Evolutionary conservation across 768 basidiomycete genomes (phyloP).

Genomic region (Grammothele lineata): DNA sequence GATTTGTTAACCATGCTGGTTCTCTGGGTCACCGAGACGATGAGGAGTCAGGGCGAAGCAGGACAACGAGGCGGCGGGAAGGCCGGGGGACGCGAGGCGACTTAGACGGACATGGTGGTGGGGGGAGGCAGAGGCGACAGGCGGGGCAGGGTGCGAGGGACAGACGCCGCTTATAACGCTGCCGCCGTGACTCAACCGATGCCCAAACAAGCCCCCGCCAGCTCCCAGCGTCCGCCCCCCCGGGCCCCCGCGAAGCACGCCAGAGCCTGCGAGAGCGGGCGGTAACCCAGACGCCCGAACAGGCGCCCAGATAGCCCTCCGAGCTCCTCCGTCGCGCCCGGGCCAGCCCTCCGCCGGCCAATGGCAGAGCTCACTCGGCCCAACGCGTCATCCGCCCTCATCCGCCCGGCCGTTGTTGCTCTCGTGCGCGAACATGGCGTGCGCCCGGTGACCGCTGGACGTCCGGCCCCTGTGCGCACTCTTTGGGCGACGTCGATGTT

Average conservation of each 20-base stretch:
- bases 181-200: slow-evolving; percentile 20
- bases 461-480: too few relatives aligned
- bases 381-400: neutral
- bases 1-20: slow-evolving; percentile 79
- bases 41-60: slow-evolving; percentile 20
- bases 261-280: too few relatives aligned
- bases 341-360: neutral
- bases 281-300: too few relatives aligned
- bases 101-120: slow-evolving; percentile 35
- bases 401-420: neutral
- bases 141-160: slow-evolving; percentile 15
- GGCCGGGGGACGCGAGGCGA: slow-evolving; percentile 23
- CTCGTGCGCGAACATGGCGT: neutral
- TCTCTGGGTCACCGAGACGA: slow-evolving; percentile 26
- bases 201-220: slow-evolving; percentile 13
- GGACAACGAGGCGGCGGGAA: slow-evolving; percentile 18
- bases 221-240: slow-evolving; percentile 1
- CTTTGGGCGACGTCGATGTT: too few relatives aligned
- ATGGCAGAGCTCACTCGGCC: neutral
- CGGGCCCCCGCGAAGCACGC: too few relatives aligned
- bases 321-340: too few relatives aligned
- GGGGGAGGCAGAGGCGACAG: slow-evolving; percentile 20
- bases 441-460: too few relatives aligned
- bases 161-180: slow-evolving; percentile 37
- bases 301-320: too few relatives aligned